These are phyloP conservation scores for Fusarium globosum DNA, from an alignment of 2,329 filamentous ascomycete species.

Conservation along the genomic window DNA sequence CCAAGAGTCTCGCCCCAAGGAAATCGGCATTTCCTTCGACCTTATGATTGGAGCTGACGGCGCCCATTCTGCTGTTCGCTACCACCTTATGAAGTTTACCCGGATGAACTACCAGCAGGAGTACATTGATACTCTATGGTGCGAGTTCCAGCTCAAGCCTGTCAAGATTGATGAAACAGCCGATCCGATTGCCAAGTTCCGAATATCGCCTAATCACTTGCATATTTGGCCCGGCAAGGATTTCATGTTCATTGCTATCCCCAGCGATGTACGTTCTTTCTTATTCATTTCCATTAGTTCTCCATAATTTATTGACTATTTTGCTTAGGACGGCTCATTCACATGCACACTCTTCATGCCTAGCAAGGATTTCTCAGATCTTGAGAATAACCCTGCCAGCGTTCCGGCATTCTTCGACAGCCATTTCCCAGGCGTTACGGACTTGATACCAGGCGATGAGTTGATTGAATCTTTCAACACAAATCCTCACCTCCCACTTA, in stretches of 20 bases:
- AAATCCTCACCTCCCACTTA: conserved; percentile 92
- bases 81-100: conserved; percentile 95
- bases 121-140: conserved; percentile 98
- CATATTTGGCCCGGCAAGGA: conserved; percentile 97
- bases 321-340: conserved; percentile 82
- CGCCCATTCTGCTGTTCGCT: conserved; percentile 89
- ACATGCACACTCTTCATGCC: conserved; percentile 95
- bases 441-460: conserved; percentile 73
- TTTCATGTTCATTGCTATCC: conserved; percentile 99
- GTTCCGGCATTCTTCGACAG: conserved; percentile 80
- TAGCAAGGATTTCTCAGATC: conserved; percentile 71
- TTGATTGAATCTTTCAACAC: conserved; percentile 78
- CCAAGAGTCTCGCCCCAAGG: conserved; percentile 62
- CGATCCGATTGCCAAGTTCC: conserved; percentile 65
- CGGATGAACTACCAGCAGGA: conserved; percentile 92
- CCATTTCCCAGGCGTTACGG: conserved; percentile 88
- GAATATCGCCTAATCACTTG: conserved; percentile 89
- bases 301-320: conserved; percentile 12
- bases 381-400: conserved; percentile 71
- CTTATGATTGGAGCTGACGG: conserved; percentile 95
- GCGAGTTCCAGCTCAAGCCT: conserved; percentile 86
- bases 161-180: conserved; percentile 44
- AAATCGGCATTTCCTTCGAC: conserved; percentile 89
- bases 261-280: conserved; percentile 65
- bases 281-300: background rate